phyloP scores from a whole-genome alignment of 192 early-diverging fungal genomes.

The Umbelopsis isabellina region DNA sequence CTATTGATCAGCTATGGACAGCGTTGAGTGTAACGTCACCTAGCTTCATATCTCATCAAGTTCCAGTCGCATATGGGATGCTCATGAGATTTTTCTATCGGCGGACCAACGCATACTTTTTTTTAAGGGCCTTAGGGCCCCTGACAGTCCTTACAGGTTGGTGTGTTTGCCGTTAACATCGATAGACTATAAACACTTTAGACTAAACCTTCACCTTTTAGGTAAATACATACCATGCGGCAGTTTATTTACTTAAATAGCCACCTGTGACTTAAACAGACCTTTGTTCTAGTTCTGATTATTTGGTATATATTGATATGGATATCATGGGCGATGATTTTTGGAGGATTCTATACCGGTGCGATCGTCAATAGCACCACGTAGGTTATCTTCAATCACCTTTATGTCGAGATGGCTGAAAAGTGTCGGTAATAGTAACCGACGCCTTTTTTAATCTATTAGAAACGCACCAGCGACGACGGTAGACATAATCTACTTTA shows the following conservation, averaged over 20 bases:
- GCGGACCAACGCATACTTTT: neutral
- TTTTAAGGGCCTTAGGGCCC: neutral
- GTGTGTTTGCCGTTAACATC: neutral
- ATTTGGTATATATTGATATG: constrained; percentile 22
- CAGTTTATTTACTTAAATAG: constrained; percentile 3
- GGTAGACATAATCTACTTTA: constrained; percentile 5
- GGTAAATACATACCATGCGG: constrained; percentile 21
- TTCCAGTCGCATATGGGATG: neutral
- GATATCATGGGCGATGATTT: constrained; percentile 19
- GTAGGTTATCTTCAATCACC: neutral
- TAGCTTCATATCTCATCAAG: constrained; percentile 7
- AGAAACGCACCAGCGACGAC: constrained; percentile 1
- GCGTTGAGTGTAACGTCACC: constrained; percentile 10
- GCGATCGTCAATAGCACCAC: constrained; percentile 9
- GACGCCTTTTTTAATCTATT: neutral
- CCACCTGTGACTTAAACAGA: neutral
- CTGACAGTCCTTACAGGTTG: constrained; percentile 8
- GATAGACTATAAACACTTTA: neutral
- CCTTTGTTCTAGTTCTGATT: neutral
- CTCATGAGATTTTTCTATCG: neutral
- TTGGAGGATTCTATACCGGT: constrained; percentile 3
- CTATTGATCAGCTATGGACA: constrained; percentile 14
- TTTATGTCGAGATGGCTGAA: neutral
- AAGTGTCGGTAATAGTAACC: neutral
- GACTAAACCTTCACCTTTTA: neutral